phyloP scores from a whole-genome alignment of 2,329 filamentous ascomycete species.

The Aspergillus pseudoterreus region DNA sequence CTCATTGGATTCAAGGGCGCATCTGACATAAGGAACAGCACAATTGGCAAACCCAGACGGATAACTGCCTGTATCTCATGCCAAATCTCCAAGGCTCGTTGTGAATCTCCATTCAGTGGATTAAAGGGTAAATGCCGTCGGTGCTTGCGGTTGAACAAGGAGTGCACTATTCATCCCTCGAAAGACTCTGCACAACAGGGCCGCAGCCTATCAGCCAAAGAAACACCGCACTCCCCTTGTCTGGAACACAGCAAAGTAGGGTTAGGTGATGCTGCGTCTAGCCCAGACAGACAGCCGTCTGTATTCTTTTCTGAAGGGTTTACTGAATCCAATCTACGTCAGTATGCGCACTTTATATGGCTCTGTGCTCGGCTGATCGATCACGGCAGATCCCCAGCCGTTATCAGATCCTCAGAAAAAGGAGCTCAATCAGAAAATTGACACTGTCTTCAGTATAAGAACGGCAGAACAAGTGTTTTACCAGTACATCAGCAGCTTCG shows the following conservation, averaged over 20 bases:
- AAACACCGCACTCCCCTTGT: no score
- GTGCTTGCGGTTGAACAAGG: neutral
- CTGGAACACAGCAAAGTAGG: no score
- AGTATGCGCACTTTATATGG: neutral
- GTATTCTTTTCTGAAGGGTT: neutral
- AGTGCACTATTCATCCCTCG: neutral
- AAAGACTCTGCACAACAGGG: neutral
- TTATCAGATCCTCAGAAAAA: neutral
- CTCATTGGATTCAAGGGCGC: no score
- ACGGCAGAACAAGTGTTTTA: slow-evolving; percentile 4
- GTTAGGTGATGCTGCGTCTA: neutral
- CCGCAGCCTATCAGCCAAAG: no score
- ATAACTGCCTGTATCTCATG: no score
- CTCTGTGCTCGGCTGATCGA: neutral
- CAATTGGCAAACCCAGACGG: no score
- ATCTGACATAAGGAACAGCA: no score
- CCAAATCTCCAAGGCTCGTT: no score
- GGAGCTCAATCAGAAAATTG: neutral
- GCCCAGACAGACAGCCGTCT: neutral
- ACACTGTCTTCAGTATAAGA: neutral
- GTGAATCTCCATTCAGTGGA: neutral
- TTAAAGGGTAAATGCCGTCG: neutral
- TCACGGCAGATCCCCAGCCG: neutral
- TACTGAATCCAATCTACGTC: neutral
- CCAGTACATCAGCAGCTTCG: slow-evolving; percentile 6